These are phyloP conservation scores for Colletotrichum sp. DNA, from an alignment of 2,329 filamentous ascomycete genomes.

Conservation along the genomic window DNA sequence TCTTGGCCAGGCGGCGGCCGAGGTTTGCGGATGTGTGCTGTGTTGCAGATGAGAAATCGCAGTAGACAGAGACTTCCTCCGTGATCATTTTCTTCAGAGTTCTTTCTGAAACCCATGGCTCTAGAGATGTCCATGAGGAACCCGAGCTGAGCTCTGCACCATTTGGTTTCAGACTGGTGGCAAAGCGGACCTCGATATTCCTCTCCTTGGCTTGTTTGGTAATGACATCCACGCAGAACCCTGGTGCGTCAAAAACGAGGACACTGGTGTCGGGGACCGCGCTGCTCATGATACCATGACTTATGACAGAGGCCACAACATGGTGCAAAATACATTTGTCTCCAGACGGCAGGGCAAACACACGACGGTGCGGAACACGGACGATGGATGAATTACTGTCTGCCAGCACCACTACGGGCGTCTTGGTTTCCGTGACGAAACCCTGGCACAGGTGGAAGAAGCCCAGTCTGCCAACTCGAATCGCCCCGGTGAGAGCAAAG, in stretches of 20 bases:
- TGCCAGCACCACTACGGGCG: background rate
- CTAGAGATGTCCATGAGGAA: background rate
- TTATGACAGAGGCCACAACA: background rate
- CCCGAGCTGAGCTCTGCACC: background rate
- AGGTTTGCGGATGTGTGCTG: background rate
- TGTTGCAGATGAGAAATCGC: background rate
- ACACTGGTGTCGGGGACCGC: background rate
- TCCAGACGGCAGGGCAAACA: background rate
- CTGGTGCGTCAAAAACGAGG: background rate
- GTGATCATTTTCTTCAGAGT: background rate
- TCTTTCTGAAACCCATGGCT: background rate
- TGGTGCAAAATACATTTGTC: background rate
- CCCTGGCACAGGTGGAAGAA: background rate
- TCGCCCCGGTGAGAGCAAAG: background rate
- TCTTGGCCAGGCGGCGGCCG: background rate
- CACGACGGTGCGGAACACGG: background rate
- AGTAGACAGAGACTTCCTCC: background rate
- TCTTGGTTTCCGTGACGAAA: background rate
- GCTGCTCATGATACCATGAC: background rate
- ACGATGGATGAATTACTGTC: background rate
- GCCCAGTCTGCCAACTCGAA: background rate
- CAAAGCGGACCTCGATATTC: background rate
- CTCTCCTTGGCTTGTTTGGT: background rate
- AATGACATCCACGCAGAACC: background rate
- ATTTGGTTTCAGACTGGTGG: too few relatives aligned